A percentile compares a stretch with the other conserved stretches of the same genome.
These are phyloP conservation scores for Colletotrichum sp. DNA, from an alignment of 2,329 filamentous ascomycete species.

Conservation along the genomic window DNA sequence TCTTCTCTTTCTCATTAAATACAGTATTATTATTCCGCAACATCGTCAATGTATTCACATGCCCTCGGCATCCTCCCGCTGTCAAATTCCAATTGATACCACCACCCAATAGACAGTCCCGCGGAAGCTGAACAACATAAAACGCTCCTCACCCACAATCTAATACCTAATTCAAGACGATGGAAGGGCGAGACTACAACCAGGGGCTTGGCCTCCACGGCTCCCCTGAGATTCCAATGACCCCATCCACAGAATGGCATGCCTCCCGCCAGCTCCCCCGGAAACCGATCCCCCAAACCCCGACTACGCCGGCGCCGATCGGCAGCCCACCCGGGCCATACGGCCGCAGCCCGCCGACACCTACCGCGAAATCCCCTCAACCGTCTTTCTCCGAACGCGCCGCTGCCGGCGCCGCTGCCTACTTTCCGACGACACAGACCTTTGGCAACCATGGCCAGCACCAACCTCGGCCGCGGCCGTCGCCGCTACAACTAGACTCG, in stretches of 20 bases:
- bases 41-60: background rate
- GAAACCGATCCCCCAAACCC: background rate
- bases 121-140: background rate
- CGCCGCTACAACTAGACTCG: conserved; percentile 15
- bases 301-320: conserved; percentile 15
- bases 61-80: background rate
- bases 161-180: background rate
- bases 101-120: background rate
- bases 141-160: background rate
- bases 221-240: background rate
- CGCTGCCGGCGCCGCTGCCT: background rate
- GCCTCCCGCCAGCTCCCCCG: background rate
- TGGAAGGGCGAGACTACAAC: background rate
- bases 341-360: conserved; percentile 3
- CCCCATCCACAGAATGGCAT: conserved; percentile 10
- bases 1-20: background rate
- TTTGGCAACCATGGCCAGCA: background rate
- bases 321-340: conserved; percentile 1
- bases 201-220: conserved; percentile 1
- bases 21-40: background rate
- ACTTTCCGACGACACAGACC: background rate
- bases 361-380: background rate
- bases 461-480: background rate
- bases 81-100: background rate
- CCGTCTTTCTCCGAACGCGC: conserved; percentile 7